Evolutionary conservation across 129 eudicot genomes (phyloP).

Genomic region (Flaveria sonorensis): DNA sequence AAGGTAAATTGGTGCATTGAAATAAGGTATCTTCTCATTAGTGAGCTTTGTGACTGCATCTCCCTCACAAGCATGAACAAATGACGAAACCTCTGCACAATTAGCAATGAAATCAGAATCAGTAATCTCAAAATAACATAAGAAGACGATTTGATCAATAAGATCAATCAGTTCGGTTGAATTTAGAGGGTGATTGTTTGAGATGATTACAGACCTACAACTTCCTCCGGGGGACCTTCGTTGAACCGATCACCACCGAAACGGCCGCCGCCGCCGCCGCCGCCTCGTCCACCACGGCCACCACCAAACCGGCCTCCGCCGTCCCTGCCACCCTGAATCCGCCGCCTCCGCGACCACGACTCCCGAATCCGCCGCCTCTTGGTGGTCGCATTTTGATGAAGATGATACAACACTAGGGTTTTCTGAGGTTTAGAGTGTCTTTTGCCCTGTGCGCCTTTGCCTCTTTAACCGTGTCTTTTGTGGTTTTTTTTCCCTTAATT

Average conservation of each 20-base stretch:
- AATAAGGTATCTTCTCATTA: constrained; percentile 86
- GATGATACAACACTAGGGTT: constrained; percentile 38
- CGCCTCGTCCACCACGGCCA: constrained; percentile 32
- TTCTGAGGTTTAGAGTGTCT: constrained; percentile 31
- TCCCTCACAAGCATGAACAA: constrained; percentile 91
- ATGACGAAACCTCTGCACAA: constrained; percentile 72
- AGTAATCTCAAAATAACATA: background rate
- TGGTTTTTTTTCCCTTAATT: no score
- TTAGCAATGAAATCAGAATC: background rate
- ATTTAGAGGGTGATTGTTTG: no score
- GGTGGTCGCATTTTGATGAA: constrained; percentile 68
- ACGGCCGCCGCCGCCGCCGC: constrained; percentile 48
- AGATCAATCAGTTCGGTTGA: background rate
- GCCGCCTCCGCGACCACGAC: constrained; percentile 41
- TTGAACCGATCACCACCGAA: constrained; percentile 46
- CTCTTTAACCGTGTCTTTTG: constrained; percentile 21
- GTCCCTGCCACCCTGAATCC: constrained; percentile 47
- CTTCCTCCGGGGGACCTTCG: constrained; percentile 68
- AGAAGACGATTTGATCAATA: no score
- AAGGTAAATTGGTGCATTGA: constrained; percentile 89
- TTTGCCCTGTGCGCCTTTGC: background rate
- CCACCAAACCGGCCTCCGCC: constrained; percentile 48
- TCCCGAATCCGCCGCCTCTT: constrained; percentile 51
- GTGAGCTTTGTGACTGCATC: constrained; percentile 97
- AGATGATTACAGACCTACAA: constrained; percentile 49